Evolutionary conservation across 2,329 filamentous ascomycete species (phyloP), one percentile per base, ranked within the genome.

Genomic region (Herpotrichia juniperi): DNA sequence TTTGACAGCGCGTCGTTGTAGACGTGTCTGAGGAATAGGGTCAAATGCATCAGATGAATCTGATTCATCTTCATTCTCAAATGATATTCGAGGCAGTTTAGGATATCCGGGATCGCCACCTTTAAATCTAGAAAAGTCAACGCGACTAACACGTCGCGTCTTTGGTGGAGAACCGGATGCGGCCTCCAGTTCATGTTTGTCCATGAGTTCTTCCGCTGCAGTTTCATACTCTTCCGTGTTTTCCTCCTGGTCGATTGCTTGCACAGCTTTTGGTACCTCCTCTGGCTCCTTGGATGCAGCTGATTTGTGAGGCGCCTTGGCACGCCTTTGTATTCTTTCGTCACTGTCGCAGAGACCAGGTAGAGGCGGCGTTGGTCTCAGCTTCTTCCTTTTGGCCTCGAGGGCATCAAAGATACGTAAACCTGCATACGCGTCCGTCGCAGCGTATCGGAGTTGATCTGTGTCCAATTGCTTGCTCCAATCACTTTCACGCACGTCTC

Each of bases 381-480:
- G 77, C 6, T 78, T 76, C 60, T 83, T 79, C 14, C 93, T 81
- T 62, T 88, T 84, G 44, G 83, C 75, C 51, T 97, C 87, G 39
- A 96, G 77, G 1, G 82, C 80, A 53, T 90, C 79, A 64, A 85
- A 96, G 1, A 97, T 77, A 50, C 90, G 87, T 10, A 93, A 73
- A 11, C 88, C 88, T 25, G 91, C 91, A 69, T 96, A 97, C 0
- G 91, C 89, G 72, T 97, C 93, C 0, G 89, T 86, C 3, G 91
- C 91, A 16, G 92, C 73, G 77, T 82, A 93, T 81, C 82, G 74
- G 14, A 91, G 82, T 66, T 97, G 93, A 10, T 83, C 72, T 57
- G 81, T 73, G 32, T 77, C 79, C 26, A 97, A 74, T 1, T 76
- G 64, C 51, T 78, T 74, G 17, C 84, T 84, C 93, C 93, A 97